These are phyloP conservation scores for Gonapodya prolifera DNA, from an alignment of 192 early-diverging fungal genomes.

Conservation along the genomic window DNA sequence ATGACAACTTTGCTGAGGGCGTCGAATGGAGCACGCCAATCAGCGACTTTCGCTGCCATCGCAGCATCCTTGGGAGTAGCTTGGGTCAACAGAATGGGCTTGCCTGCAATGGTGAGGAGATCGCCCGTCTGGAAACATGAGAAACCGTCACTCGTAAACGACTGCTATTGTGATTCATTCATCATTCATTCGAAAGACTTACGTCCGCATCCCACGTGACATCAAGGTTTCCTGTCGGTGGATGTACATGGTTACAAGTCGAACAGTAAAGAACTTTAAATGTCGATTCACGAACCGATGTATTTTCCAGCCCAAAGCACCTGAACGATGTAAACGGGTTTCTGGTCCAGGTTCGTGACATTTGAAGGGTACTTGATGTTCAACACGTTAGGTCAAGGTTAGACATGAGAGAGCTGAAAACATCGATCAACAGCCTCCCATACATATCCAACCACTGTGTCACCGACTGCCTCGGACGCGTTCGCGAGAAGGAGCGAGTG, in stretches of 20 bases:
- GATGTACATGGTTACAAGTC: no score
- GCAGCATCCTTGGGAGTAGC: slow-evolving; percentile 28
- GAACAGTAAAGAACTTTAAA: no score
- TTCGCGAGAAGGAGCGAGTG: slow-evolving; percentile 52
- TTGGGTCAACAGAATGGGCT: slow-evolving; percentile 42
- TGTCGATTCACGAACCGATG: no score
- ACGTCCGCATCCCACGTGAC: no score
- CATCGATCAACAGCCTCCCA: no score
- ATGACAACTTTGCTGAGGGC: slow-evolving; percentile 25
- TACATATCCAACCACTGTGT: slow-evolving; percentile 36
- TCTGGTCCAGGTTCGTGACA: slow-evolving; percentile 45
- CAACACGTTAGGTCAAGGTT: no score
- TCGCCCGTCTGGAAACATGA: no score
- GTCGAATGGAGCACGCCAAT: slow-evolving; percentile 33
- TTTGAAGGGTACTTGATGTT: slow-evolving; percentile 69
- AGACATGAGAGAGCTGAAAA: no score
- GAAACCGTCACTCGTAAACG: no score
- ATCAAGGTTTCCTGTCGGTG: no score
- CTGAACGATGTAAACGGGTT: slow-evolving; percentile 56
- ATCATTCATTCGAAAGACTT: no score
- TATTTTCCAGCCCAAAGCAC: slow-evolving; percentile 41
- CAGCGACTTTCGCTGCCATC: slow-evolving; percentile 22
- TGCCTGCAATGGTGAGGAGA: slow-evolving; percentile 38
- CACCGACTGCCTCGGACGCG: slow-evolving; percentile 13
- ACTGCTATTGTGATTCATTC: no score